Evolutionary conservation across 148 eudicot species (phyloP), one percentile per base, ranked within the genome.

Genomic region (Heliamphora exappendiculata): DNA sequence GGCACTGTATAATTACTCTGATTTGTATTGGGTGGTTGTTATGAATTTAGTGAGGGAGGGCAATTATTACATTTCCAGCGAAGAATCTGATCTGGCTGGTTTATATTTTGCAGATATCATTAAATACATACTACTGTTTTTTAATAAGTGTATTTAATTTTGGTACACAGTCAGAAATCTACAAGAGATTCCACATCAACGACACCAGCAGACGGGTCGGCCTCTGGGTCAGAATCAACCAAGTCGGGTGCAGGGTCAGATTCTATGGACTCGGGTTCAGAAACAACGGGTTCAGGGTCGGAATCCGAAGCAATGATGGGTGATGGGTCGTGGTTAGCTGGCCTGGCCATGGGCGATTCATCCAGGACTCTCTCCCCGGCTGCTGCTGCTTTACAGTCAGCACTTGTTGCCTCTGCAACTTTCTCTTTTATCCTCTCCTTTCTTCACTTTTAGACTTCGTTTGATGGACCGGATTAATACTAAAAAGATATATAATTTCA

Each of bases 241-340:
- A 59, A 29, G 7, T 45, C 33, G 4, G 70, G 58, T 28, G 29
- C 79, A 1, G 68, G 33, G 28, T 57, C 59, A 0, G 71, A 37
- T 9, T 31, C 50, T 4, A 14, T 59, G 28, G 58, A 59, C 31
- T 65, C 78, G n/a, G n/a, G n/a, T n/a, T n/a, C n/a, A n/a, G n/a
- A n/a, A n/a, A n/a, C n/a, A n/a, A n/a, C n/a, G 0, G 76, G 70
- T 4, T 60, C 80, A 0, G 80, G 80, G 2, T 70, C 81, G 0
- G 81, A 83, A 22, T 76, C 87, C 5, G 86, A 85, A 41, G 83
- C 89, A 20, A 77, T 90, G 85, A 39, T 83, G 68, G 64, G 88
- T 19, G 93, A 94, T 78, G 96, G 93, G 63, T 92, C 98, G 63
- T 92, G 87, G 86, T 80, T 94, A 77, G 97, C 96, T 44, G 92